Conservation (phyloP, 2,329 filamentous ascomycete genomes). For the Microdochium trichocladiopsis region DNA sequence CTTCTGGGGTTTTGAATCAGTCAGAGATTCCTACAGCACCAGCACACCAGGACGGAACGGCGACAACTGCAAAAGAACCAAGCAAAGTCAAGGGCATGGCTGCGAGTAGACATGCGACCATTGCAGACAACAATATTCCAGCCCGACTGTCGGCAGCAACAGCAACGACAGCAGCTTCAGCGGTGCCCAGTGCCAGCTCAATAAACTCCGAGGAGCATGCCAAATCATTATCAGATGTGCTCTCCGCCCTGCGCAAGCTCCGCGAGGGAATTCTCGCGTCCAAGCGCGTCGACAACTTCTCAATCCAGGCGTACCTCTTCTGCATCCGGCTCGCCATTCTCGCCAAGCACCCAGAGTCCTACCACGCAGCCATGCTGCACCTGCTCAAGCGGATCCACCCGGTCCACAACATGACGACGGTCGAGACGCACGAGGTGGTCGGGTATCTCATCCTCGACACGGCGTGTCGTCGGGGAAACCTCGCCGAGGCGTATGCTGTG, state of each 20-base stretch:
- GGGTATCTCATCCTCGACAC: constrained; percentile 81
- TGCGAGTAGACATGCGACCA: neutral
- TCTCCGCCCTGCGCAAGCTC: constrained; percentile 83
- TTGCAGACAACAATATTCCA: constrained; percentile 3
- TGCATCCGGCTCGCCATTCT: constrained; percentile 77
- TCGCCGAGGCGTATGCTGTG: constrained; percentile 66
- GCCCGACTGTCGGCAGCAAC: constrained; percentile 5
- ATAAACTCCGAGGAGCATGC: constrained; percentile 27
- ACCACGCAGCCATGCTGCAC: constrained; percentile 79
- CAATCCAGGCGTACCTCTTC: constrained; percentile 47
- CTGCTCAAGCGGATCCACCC: constrained; percentile 68
- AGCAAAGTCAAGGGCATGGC: neutral
- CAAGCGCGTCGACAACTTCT: constrained; percentile 66
- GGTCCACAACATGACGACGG: constrained; percentile 56
- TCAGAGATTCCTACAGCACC: constrained; percentile 18
- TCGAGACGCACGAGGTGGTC: constrained; percentile 73
- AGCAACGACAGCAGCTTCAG: neutral
- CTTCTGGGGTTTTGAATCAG: constrained; percentile 19
- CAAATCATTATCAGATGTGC: constrained; percentile 64
- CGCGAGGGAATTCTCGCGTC: constrained; percentile 83
- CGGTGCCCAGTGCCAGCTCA: neutral
- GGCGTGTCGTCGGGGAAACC: constrained; percentile 73
- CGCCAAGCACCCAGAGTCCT: constrained; percentile 76
- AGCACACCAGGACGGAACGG: neutral
- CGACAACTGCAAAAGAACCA: neutral